Evolutionary conservation across 176 grass and related monocot genomes (phyloP), one percentile per base, ranked within the genome.

Genomic region (Otatea glauca): DNA sequence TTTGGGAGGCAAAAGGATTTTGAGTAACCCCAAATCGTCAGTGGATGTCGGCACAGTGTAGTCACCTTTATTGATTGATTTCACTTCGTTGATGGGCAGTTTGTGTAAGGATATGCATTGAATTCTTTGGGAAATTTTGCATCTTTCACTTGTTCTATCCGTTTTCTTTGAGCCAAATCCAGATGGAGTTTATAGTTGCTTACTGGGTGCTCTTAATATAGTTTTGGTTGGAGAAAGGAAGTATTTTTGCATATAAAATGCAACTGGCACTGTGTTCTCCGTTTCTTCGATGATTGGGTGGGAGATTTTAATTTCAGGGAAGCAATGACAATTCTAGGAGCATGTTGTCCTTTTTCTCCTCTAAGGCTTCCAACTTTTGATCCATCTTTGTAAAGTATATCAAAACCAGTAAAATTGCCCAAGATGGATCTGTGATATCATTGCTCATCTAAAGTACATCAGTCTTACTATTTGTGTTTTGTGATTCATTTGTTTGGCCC

Each of bases 381-480:
- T 60, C 15, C 43, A 70, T 62, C 38, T 51, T 20, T 76, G 2
- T 81, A 29, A 43, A 70, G 54, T 16, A 53, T 16, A 51, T 6
- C 48, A 29, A 45, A 81, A 75, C 63, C 24, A 14, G 24, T 61
- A 34, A 44, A 76, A 69, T 15, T 45, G 32, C 10, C 1, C 45
- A 64, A 54, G 25, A 77, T 76, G 72, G 78, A 82, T 89, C 77
- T 76, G 24, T 77, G 64, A 70, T 25, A 82, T 76, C 7, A 75
- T 24, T 17, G 63, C 34, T 62, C 24, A 35, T 85, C n/a, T 4
- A 76, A 80, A 68, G 29, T 75, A 68, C 60, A 89, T 42, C 61
- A 68, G 7, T 49, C 83, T 37, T 9, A 32, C 55, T 78, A 64
- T 65, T 72, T 75, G 9, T 58, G 21, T 67, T 29, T 29, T 43